Conservation (phyloP, 78 protist species). For the Acrasis kona region DNA sequence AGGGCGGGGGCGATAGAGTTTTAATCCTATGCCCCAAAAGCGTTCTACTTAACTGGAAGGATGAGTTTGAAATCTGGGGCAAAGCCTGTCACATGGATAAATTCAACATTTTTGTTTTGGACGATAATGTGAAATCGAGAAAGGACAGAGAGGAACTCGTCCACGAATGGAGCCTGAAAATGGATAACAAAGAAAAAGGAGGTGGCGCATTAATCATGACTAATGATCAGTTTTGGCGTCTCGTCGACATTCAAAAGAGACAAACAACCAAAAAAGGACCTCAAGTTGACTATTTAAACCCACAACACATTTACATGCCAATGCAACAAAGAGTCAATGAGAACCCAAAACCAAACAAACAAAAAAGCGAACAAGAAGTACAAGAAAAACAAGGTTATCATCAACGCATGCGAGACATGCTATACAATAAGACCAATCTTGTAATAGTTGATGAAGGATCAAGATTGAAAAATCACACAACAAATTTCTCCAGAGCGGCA, state of each 20-base stretch:
- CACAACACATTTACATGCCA: no score
- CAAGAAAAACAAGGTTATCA: not conserved
- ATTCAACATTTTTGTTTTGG: no score
- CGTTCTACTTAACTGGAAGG: conserved; percentile 21
- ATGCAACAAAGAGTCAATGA: no score
- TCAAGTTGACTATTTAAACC: no score
- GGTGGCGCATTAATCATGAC: not conserved
- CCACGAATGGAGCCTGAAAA: conserved; percentile 9
- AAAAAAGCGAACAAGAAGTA: not conserved
- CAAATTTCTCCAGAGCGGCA: not conserved
- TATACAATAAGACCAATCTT: conserved; percentile 12
- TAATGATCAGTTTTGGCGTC: not conserved
- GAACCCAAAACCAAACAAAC: not conserved
- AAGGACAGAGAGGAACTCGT: no score
- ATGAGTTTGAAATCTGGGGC: conserved; percentile 19
- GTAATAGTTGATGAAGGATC: conserved; percentile 73
- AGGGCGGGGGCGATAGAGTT: no score
- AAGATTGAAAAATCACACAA: conserved; percentile 27
- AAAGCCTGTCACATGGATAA: no score
- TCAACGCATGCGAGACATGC: not conserved
- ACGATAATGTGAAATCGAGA: no score
- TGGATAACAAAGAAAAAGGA: not conserved
- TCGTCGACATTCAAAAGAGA: not conserved
- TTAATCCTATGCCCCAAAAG: not conserved
- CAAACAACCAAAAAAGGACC: no score